Evolutionary conservation across 345 rosid genomes (phyloP).

Genomic region (Heritiera fomes): DNA sequence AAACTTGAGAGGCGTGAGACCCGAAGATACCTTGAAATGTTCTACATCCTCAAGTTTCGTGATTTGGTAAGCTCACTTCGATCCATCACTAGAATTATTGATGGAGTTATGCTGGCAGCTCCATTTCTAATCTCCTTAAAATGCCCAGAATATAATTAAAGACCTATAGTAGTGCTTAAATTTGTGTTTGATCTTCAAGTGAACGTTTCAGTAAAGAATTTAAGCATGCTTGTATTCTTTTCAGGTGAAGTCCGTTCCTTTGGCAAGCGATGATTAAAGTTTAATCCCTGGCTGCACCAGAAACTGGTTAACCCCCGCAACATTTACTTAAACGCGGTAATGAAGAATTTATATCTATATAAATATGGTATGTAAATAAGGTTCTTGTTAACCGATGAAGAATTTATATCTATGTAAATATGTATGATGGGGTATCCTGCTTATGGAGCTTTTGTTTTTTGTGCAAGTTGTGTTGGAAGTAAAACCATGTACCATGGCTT

Average conservation of each 20-base stretch:
- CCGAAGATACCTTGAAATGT: constrained; percentile 95
- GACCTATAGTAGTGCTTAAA: not conserved
- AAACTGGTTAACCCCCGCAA: not conserved
- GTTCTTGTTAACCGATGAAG: not conserved
- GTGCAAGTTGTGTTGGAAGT: not conserved
- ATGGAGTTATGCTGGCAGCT: not conserved
- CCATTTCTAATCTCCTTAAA: not conserved
- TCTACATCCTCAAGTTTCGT: constrained; percentile 92
- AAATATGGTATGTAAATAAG: constrained; percentile 19
- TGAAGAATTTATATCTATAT: too few species aligned
- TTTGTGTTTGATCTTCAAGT: not conserved
- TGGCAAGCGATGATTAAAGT: constrained; percentile 54
- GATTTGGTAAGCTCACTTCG: constrained; percentile 57
- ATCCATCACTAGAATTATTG: not conserved
- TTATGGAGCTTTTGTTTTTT: not conserved
- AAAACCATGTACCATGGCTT: not conserved
- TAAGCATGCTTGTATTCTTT: constrained; percentile 14
- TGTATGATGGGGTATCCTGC: not conserved
- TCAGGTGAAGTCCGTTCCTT: constrained; percentile 85
- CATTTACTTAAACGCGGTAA: not conserved
- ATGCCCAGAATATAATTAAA: not conserved
- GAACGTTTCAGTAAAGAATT: not conserved
- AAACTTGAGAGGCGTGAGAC: constrained; percentile 93
- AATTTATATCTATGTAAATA: not conserved
- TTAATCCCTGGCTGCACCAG: constrained; percentile 23